phyloP scores from a whole-genome alignment of 1,284 basidiomycete genomes.

The Ganoderma leucocontextum region DNA sequence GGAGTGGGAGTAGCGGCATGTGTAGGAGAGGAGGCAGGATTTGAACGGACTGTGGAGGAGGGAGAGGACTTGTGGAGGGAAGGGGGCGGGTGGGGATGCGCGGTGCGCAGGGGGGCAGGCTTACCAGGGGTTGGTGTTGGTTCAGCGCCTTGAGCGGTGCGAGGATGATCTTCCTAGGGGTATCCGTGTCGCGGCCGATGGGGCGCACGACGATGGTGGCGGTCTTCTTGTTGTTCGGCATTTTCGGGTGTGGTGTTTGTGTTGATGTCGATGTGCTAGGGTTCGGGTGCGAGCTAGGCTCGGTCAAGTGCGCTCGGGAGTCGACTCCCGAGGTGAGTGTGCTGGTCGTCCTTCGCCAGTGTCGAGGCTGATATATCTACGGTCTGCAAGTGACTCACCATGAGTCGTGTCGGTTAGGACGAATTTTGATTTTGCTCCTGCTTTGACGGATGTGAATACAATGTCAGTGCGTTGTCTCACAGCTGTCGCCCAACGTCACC shows the following conservation, averaged over 20 bases:
- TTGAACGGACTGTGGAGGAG: background rate
- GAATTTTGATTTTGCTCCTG: background rate
- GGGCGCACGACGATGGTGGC: conserved; percentile 21
- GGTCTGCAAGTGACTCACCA: background rate
- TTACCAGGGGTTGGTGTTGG: conserved; percentile 22
- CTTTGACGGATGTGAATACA: background rate
- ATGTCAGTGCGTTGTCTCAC: background rate
- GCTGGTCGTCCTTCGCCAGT: background rate
- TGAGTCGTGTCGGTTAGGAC: background rate
- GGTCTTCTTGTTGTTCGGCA: conserved; percentile 22
- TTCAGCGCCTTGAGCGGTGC: conserved; percentile 23
- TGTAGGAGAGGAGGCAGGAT: background rate
- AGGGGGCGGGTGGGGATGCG: background rate
- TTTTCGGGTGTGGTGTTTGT: background rate
- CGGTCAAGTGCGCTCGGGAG: background rate
- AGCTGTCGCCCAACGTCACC: background rate
- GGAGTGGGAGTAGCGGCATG: conserved; percentile 2
- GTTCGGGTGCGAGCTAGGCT: background rate
- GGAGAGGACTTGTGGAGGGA: background rate
- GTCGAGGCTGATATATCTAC: conserved; percentile 3
- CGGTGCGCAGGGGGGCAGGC: conserved; percentile 4
- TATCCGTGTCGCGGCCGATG: conserved; percentile 15
- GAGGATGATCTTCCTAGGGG: conserved; percentile 20
- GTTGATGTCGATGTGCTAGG: background rate
- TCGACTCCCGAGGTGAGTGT: conserved; percentile 7